phyloP scores from a whole-genome alignment of 139 green algal genomes.

The Asterochloris erici region DNA sequence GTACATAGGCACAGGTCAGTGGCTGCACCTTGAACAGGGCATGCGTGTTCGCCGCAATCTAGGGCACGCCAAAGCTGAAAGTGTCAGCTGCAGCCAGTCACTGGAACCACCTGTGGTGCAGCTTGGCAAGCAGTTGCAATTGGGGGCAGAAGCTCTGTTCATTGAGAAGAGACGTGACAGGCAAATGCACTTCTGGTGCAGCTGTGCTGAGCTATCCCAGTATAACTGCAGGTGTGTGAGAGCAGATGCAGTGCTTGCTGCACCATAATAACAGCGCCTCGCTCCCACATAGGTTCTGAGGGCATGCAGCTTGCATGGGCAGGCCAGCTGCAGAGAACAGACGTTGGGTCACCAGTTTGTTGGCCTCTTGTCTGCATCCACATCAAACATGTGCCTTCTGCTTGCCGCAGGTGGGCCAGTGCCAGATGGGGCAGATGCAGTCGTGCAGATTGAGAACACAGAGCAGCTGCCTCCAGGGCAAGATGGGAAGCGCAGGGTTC shows the following conservation, averaged over 20 bases:
- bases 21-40: not conserved
- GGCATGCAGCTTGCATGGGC: not conserved
- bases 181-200: not conserved
- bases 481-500: conserved; percentile 38
- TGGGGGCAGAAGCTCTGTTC: not conserved
- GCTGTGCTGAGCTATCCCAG: too few species aligned
- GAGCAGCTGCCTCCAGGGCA: conserved; percentile 32
- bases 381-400: not conserved
- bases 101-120: not conserved
- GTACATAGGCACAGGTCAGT: conserved; percentile 88
- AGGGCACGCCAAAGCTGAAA: not conserved
- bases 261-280: not conserved
- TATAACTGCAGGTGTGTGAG: not conserved
- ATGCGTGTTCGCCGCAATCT: not conserved
- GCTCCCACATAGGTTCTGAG: not conserved
- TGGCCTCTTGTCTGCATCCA: not conserved
- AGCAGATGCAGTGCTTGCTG: not conserved
- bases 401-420: conserved; percentile 32
- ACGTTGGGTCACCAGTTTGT: not conserved
- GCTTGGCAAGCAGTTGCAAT: not conserved
- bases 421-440: conserved; percentile 45
- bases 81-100: not conserved
- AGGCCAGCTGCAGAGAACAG: not conserved
- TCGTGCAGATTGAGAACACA: conserved; percentile 78
- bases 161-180: not conserved